phyloP scores from a whole-genome alignment of 2,329 filamentous ascomycete species.

The Hypoxylon sp. region DNA sequence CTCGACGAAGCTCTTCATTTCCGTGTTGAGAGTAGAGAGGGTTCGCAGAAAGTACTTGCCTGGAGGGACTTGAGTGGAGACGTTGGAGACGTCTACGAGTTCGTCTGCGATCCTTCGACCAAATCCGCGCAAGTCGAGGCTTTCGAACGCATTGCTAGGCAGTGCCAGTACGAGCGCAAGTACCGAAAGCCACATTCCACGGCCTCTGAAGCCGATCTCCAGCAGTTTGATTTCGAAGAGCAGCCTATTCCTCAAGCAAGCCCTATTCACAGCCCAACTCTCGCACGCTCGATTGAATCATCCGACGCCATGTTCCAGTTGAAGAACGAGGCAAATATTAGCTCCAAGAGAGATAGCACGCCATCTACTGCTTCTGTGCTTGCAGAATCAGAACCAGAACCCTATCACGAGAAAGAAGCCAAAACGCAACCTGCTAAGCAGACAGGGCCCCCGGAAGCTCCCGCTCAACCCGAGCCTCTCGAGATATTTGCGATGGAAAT shows the following conservation, averaged over 20 bases:
- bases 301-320: slow-evolving; percentile 70
- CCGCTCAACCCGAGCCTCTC: slow-evolving; percentile 77
- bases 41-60: slow-evolving; percentile 87
- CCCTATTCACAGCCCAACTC: slow-evolving; percentile 71
- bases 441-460: slow-evolving; percentile 65
- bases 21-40: slow-evolving; percentile 84
- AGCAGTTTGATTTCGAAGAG: slow-evolving; percentile 84
- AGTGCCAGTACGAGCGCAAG: slow-evolving; percentile 99
- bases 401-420: slow-evolving; percentile 55
- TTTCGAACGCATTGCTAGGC: slow-evolving; percentile 85
- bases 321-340: slow-evolving; percentile 63
- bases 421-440: slow-evolving; percentile 50
- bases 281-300: slow-evolving; percentile 70
- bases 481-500: slow-evolving; percentile 82
- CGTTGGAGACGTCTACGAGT: slow-evolving; percentile 95
- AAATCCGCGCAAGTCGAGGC: slow-evolving; percentile 79
- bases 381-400: slow-evolving; percentile 47
- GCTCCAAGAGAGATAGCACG: slow-evolving; percentile 60
- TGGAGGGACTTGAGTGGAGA: slow-evolving; percentile 97
- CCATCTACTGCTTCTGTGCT: slow-evolving; percentile 51
- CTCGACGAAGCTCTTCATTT: slow-evolving; percentile 94
- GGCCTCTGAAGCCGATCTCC: slow-evolving; percentile 84
- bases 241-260: slow-evolving; percentile 76
- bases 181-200: slow-evolving; percentile 84
- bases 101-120: slow-evolving; percentile 87